Evolutionary conservation across 176 grass and related monocot species (phyloP), one percentile per base, ranked within the genome.

Genomic region (Zoysia pacifica): DNA sequence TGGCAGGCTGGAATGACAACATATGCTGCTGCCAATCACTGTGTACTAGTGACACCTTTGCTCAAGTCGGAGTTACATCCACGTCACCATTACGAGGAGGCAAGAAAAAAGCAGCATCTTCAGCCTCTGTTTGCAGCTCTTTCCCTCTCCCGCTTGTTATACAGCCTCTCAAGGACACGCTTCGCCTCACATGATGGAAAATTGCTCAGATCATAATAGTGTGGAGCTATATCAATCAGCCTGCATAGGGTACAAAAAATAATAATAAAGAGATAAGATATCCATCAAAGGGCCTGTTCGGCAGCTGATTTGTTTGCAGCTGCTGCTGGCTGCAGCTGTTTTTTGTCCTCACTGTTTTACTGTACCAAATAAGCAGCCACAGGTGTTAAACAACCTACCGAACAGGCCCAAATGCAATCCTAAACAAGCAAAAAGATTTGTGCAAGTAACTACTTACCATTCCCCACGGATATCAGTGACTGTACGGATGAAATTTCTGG

Each of bases 401-500:
- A 28, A 28, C 28, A 28, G 28, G 28, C 28, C 28, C 28, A 28
- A 67, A 73, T 55, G 12, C n/a, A 47, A 72, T 44, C 37, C 14
- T 59, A 46, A 73, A 5, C 28, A 48, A 69, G 5, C 11, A 16
- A 44, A 1, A 59, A 72, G 35, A 48, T 58, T n/a, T 66, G 44
- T 52, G 75, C 28, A 61, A 45, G 73, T 59, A 62, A 58, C 28
- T 28, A 28, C 10, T 86, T 80, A 96, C 97, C 97, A 99, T 19
- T 99, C 97, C 84, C 90, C 97, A 36, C 82, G 79, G 54, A 96
- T 87, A 88, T 99, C 97, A 5, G 93, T 94, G 47, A 98, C 95
- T 20, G 92, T 98, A 5, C 95, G 87, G 58, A 94, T 98, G 55
- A 94, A 98, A 83, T 94, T 94, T 79, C 90, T 90, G 46, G 91